These are phyloP conservation scores for Volvox africanus DNA, from an alignment of 139 green algal species.

Conservation along the genomic window DNA sequence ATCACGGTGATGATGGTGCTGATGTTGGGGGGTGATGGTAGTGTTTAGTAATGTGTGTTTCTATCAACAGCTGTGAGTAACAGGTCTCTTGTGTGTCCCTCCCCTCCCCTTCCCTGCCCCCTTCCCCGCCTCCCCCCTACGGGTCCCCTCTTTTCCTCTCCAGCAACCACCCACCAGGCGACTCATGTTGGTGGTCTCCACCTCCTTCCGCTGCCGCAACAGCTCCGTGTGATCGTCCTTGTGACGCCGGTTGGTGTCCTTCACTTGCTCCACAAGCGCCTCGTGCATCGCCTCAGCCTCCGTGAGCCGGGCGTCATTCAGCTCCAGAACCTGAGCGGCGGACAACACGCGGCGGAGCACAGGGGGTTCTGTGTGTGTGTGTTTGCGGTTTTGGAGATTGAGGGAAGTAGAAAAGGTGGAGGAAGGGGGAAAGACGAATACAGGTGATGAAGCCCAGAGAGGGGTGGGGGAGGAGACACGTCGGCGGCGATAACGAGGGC, in stretches of 20 bases:
- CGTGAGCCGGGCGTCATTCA: conserved; percentile 48
- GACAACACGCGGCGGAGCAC: background rate
- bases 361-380: background rate
- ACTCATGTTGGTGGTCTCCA: conserved; percentile 53
- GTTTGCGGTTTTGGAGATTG: background rate
- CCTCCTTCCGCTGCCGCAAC: conserved; percentile 43
- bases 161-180: background rate
- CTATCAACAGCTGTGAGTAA: background rate
- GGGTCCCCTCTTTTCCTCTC: background rate
- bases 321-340: conserved; percentile 22
- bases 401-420: no score
- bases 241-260: conserved; percentile 41
- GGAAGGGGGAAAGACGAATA: no score
- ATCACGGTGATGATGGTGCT: no score
- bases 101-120: background rate
- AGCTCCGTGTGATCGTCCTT: conserved; percentile 32
- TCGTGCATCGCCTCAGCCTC: conserved; percentile 52
- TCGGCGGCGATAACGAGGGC: no score
- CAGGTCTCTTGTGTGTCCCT: background rate
- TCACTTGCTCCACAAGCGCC: conserved; percentile 35
- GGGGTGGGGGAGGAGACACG: no score
- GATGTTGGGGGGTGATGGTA: no score
- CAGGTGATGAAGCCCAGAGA: no score
- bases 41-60: no score
- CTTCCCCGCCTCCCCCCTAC: background rate